Evolutionary conservation across 148 eudicot genomes (phyloP), one percentile per base, ranked within the genome.

Genomic region (Nepenthes gracilis): DNA sequence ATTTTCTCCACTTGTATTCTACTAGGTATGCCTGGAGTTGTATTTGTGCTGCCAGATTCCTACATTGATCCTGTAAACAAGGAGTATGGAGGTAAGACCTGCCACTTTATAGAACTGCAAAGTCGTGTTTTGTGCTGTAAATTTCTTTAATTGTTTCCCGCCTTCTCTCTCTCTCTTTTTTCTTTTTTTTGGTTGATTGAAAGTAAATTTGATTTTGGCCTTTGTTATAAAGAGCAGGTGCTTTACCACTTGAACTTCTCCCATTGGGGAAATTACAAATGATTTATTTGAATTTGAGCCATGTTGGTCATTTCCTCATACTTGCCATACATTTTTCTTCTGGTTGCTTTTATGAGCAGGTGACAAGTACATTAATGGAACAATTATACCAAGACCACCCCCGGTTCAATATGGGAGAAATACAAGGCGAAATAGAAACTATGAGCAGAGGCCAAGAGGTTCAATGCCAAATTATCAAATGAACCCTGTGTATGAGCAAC

Each of bases 1-100:
- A 52, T 36, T 33, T 40, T 33, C 55, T 2, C 12, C 61, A 36
- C 11, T n/a, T 57, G 60, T 2, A 10, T 55, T 54, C 51, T 12
- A 56, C 67, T 75, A 92, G 97, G 68, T 64, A 54, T 92, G 62
- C 96, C 90, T 35, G 96, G 94, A 40, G 98, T 92, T 65, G 78
- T 84, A 33, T 92, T 92, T 77, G 68, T 92, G 13, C 68, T 92
- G 73, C 98, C 98, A 40, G 98, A 92, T 79, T 92, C 98, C n/a
- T 92, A 92, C 66, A 79, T 88, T 61, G 96, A 92, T 64, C 98
- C 98, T 6, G 85, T 83, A 61, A 88, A 88, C 75, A 88, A 92
- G 64, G 94, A 92, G 67, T 92, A 92, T 76, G 96, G 98, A 78
- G 98, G 98, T 92, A 70, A 23, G 70, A 64, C 12, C 54, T 54